Evolutionary conservation across 23 red algal species (phyloP).

Genomic region (Gracilariopsis chorda): DNA sequence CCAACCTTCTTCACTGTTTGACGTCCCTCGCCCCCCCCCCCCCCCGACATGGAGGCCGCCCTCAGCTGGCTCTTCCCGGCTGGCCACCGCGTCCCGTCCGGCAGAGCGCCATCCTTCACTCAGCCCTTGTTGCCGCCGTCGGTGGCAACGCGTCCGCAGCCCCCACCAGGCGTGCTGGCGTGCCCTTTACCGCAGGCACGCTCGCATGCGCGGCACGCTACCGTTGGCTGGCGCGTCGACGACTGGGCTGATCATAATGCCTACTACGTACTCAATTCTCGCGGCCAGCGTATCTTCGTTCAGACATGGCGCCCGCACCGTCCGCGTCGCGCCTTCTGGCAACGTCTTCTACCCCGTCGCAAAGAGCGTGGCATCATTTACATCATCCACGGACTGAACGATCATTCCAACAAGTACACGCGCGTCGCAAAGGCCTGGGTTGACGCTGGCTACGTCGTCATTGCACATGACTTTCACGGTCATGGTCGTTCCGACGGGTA

Average conservation of each 20-base stretch:
- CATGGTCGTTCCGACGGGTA: constrained; percentile 84
- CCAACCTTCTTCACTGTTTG: neutral
- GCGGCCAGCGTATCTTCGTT: constrained; percentile 76
- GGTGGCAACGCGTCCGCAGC: neutral
- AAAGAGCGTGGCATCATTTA: constrained; percentile 45
- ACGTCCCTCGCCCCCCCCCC: neutral
- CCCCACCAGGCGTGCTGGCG: constrained; percentile 36
- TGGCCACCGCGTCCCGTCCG: constrained; percentile 30
- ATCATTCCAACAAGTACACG: constrained; percentile 73
- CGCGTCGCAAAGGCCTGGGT: constrained; percentile 62
- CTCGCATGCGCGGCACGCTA: neutral
- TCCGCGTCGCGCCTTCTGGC: neutral
- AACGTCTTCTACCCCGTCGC: neutral
- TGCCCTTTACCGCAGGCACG: constrained; percentile 35
- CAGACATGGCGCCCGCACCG: constrained; percentile 64
- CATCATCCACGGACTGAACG: constrained; percentile 78
- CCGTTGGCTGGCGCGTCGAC: constrained; percentile 50
- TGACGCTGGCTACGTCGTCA: constrained; percentile 65
- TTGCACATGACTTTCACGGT: constrained; percentile 77
- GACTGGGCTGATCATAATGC: constrained; percentile 53
- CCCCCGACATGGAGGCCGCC: constrained; percentile 38
- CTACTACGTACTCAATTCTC: constrained; percentile 59
- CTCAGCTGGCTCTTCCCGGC: constrained; percentile 43
- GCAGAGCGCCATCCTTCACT: constrained; percentile 51
- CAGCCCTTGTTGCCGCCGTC: constrained; percentile 21